Conservation (phyloP, 352 stramenopile genomes). For the Pythium phragmitis region DNA sequence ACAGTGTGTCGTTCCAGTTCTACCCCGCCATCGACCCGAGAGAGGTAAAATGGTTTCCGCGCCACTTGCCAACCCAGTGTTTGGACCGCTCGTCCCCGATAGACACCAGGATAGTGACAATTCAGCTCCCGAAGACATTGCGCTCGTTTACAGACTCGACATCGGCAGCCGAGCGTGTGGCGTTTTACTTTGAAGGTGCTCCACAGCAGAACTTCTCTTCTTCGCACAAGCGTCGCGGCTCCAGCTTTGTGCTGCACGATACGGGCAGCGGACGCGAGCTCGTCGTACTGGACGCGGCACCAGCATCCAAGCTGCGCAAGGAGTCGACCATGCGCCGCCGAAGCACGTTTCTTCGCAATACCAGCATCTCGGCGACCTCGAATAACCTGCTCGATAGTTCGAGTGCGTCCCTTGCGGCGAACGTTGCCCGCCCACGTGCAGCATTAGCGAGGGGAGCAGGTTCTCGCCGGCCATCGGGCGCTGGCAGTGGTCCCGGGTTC, state of each 20-base stretch:
- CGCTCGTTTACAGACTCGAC: conserved; percentile 36
- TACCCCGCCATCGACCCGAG: conserved; percentile 44
- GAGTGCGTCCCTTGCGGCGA: conserved; percentile 13
- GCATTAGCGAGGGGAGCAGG: conserved; percentile 5
- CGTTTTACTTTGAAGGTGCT: conserved; percentile 55
- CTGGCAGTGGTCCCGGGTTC: neutral
- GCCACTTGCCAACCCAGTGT: conserved; percentile 49
- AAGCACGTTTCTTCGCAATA: conserved; percentile 62
- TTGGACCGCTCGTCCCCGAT: conserved; percentile 37
- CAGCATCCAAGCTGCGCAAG: conserved; percentile 33
- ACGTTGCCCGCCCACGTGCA: conserved; percentile 4
- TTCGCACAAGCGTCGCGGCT: conserved; percentile 38
- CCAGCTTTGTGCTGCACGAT: conserved; percentile 53
- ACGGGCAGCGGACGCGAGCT: conserved; percentile 41
- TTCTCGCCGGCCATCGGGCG: conserved; percentile 12
- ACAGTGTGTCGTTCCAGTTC: conserved; percentile 68
- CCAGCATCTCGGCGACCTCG: conserved; percentile 39
- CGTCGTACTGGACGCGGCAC: conserved; percentile 32
- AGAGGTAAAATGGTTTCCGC: conserved; percentile 56
- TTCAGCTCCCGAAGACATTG: conserved; percentile 53
- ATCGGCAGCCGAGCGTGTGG: conserved; percentile 42
- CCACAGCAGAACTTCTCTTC: conserved; percentile 35
- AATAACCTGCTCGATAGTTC: conserved; percentile 35
- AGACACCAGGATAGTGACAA: conserved; percentile 44
- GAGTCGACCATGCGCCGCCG: conserved; percentile 44